A percentile compares a stretch with the other conserved stretches of the same genome.
These are phyloP conservation scores for Cadophora gregata DNA, from an alignment of 2,329 filamentous ascomycete genomes.

Conservation along the genomic window DNA sequence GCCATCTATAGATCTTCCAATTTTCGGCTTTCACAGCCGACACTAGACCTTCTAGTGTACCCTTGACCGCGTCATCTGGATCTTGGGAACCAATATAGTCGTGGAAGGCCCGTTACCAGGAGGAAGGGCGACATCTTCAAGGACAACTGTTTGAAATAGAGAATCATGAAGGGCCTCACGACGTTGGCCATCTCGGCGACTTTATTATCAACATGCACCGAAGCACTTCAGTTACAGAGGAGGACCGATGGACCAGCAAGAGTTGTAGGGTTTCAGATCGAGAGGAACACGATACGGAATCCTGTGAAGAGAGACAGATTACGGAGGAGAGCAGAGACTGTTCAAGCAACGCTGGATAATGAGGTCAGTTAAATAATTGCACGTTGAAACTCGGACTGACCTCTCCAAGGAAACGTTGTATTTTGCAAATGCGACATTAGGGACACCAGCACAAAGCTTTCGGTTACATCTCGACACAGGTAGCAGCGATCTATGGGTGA, in stretches of 20 bases:
- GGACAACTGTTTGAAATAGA: slow-evolving; percentile 4
- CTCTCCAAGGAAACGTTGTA: slow-evolving; percentile 62
- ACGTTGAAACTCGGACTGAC: slow-evolving; percentile 32
- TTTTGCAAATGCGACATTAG: slow-evolving; percentile 66
- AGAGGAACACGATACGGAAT: slow-evolving; percentile 38
- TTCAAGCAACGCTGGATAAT: slow-evolving; percentile 59
- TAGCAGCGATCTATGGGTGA: slow-evolving; percentile 74
- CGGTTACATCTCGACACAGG: slow-evolving; percentile 70
- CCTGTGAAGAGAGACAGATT: slow-evolving; percentile 44
- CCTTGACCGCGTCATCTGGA: slow-evolving; percentile 32
- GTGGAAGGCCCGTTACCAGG: slow-evolving; percentile 5
- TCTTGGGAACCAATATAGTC: slow-evolving; percentile 15
- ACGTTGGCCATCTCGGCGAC: slow-evolving; percentile 38
- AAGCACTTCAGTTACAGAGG: slow-evolving; percentile 39
- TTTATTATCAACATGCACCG: slow-evolving; percentile 38
- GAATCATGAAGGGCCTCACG: slow-evolving; percentile 40
- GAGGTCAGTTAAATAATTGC: slow-evolving; percentile 49
- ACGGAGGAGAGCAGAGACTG: slow-evolving; percentile 52
- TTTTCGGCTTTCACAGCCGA: slow-evolving; percentile 9
- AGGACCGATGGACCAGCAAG: slow-evolving; percentile 39
- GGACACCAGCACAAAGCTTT: slow-evolving; percentile 64
- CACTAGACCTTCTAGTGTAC: slow-evolving; percentile 26
- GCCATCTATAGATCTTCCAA: neutral
- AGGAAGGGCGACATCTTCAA: neutral
- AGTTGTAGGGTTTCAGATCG: slow-evolving; percentile 43